phyloP scores from a whole-genome alignment of 2,329 filamentous ascomycete species.

The Pseudocercospora crystallina region DNA sequence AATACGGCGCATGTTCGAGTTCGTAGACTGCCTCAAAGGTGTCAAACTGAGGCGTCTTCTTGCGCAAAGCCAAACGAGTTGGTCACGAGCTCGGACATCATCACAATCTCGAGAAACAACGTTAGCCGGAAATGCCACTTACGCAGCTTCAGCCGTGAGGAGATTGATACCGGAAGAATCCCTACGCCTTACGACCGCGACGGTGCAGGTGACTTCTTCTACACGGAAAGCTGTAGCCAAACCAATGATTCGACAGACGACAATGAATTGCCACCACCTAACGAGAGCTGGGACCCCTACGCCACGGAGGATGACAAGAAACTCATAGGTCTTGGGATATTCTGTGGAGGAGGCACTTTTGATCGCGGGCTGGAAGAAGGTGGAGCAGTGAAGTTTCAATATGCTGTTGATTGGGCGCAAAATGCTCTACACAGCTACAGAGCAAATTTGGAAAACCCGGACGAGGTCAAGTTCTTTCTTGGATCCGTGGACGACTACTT shows the following conservation, averaged over 20 bases:
- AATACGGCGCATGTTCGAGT: too few species aligned
- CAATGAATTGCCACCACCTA: constrained; percentile 14
- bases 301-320: background rate
- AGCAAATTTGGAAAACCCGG: constrained; percentile 57
- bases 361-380: constrained; percentile 74
- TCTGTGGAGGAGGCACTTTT: constrained; percentile 76
- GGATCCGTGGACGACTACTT: constrained; percentile 74
- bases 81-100: constrained; percentile 53
- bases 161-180: constrained; percentile 42
- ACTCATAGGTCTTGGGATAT: constrained; percentile 64
- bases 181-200: constrained; percentile 64
- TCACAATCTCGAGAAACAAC: constrained; percentile 31
- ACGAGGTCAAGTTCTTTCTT: constrained; percentile 56
- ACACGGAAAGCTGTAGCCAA: background rate
- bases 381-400: constrained; percentile 63
- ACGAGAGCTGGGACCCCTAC: constrained; percentile 42
- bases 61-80: constrained; percentile 54
- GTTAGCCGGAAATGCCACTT: constrained; percentile 62
- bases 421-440: constrained; percentile 70
- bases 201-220: constrained; percentile 68
- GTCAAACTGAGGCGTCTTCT: too few species aligned
- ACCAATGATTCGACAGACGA: background rate
- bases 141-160: constrained; percentile 48
- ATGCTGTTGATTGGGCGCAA: constrained; percentile 65
- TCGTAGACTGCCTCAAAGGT: too few species aligned